Percentiles rank a stretch among this genome's conserved stretches.
Evolutionary conservation across 1,284 basidiomycete genomes (phyloP).

Genomic region (Coniophora puteana): DNA sequence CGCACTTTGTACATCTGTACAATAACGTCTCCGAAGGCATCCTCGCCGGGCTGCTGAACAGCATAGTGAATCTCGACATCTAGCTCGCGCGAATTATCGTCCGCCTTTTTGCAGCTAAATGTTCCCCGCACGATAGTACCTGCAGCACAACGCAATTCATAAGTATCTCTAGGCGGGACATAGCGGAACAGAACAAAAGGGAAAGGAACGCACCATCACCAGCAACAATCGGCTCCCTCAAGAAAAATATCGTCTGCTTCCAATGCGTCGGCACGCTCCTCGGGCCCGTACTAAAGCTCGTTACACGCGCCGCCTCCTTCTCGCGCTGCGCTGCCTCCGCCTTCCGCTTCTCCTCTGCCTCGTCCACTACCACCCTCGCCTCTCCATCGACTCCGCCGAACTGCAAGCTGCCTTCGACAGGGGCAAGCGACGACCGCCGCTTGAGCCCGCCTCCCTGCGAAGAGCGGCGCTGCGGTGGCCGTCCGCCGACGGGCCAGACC

Average conservation of each 20-base stretch:
- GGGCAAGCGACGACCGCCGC: too few relatives aligned
- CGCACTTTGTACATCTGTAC: constrained; percentile 83
- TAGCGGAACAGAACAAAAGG: constrained; percentile 4
- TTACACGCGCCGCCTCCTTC: constrained; percentile 47
- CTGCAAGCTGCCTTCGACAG: constrained; percentile 4
- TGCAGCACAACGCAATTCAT: constrained; percentile 22
- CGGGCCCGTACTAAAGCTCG: constrained; percentile 92
- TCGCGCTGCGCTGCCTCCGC: constrained; percentile 25
- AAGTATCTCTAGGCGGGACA: constrained; percentile 3
- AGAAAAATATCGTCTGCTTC: constrained; percentile 93
- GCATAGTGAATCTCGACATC: constrained; percentile 91
- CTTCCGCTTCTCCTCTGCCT: too few relatives aligned
- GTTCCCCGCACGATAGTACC: constrained; percentile 77
- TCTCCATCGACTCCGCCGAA: background rate
- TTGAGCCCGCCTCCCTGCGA: constrained; percentile 31
- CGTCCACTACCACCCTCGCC: too few relatives aligned
- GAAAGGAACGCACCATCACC: constrained; percentile 55
- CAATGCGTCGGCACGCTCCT: constrained; percentile 90
- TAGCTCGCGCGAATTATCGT: constrained; percentile 83
- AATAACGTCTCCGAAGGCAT: constrained; percentile 34
- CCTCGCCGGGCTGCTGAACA: constrained; percentile 36
- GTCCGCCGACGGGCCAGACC: constrained; percentile 70
- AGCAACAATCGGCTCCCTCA: constrained; percentile 75
- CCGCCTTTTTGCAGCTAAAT: constrained; percentile 82
- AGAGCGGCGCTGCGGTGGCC: constrained; percentile 48